Evolutionary conservation across 192 early-diverging fungal genomes (phyloP), one percentile per base, ranked within the genome.

Genomic region (Coemansia sp.): DNA sequence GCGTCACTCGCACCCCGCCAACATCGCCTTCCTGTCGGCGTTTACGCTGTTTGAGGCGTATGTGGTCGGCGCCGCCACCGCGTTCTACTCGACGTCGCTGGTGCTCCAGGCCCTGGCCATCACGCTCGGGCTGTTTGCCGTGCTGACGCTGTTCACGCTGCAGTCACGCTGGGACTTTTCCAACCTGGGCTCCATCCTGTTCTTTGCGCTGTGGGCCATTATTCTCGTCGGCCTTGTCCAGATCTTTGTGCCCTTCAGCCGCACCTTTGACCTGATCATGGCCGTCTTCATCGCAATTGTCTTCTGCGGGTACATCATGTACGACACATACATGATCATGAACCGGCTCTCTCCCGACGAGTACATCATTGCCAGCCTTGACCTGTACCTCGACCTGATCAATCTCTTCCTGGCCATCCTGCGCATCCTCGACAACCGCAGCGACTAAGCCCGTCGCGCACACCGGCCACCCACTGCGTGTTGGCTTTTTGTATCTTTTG

Each of bases 221-320:
- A 24, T 91, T 18, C 53, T 88, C 7, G 73, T 81, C 9, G 74
- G 80, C 5, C 54, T 91, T 39, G 67, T 91, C 17, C 67, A 83
- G 50, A 62, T 87, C 5, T 88, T 91, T 56, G 36, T 91, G 30
- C 89, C 89, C 1, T 88, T 91, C 64, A 74, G 48, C 42, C 42
- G 60, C 15, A 49, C 66, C 2, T 48, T 83, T 22, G 72, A 87
- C 51, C 50, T 89, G 25, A 64, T 78, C 27, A 50, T 87, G 25
- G 83, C 83, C 4, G 58, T 81, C 9, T 54, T 72, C 13, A 78
- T 66, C 1, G 87, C 85, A 1, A 48, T 91, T 15, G 50, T 91
- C 19, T 91, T 91, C 76, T 85, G 80, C 46, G 86, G 85, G 11
- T 91, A 86, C 75, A 86, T 91, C 47, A 59, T 89, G 34, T 85